These are phyloP conservation scores for Discostella pseudostelligera DNA, from an alignment of 108 stramenopile species.

Conservation along the genomic window DNA sequence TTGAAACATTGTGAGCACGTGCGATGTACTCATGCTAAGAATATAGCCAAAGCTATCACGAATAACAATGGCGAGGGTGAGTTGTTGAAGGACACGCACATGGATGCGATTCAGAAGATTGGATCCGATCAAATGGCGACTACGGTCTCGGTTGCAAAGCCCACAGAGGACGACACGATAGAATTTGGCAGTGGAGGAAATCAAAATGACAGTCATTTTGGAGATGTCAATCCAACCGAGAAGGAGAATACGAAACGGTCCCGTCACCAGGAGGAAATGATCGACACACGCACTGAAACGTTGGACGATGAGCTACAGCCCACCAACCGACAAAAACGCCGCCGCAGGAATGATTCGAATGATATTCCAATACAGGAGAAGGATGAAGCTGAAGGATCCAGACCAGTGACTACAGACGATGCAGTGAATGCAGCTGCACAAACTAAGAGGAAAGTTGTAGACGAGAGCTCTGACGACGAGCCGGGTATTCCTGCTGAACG, in stretches of 20 bases:
- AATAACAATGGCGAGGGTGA: constrained; percentile 29
- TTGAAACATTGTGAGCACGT: constrained; percentile 17
- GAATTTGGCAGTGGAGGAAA: not conserved
- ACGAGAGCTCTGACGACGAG: constrained; percentile 33
- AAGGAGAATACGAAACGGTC: constrained; percentile 4
- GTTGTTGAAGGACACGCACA: constrained; percentile 32
- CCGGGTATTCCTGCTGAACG: constrained; percentile 40
- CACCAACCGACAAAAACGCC: constrained; percentile 17
- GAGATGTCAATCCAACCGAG: not conserved
- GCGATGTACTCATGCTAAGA: constrained; percentile 43
- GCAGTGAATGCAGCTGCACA: constrained; percentile 8
- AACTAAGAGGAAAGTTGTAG: constrained; percentile 5
- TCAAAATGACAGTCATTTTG: not conserved
- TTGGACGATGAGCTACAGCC: constrained; percentile 2
- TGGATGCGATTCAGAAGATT: constrained; percentile 32
- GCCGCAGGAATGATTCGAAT: constrained; percentile 13
- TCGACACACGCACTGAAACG: not conserved
- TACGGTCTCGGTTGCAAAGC: not conserved
- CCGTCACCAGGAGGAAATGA: constrained; percentile 14
- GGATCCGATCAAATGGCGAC: not conserved
- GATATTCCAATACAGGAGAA: constrained; percentile 1
- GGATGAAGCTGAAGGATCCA: not conserved
- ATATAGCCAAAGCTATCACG: constrained; percentile 51
- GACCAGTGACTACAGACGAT: not conserved
- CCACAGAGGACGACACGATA: constrained; percentile 5